Percentiles rank a stretch among this genome's conserved stretches.
These are phyloP conservation scores for Adansonia gregorii DNA, from an alignment of 441 rosid species.

Conservation along the genomic window DNA sequence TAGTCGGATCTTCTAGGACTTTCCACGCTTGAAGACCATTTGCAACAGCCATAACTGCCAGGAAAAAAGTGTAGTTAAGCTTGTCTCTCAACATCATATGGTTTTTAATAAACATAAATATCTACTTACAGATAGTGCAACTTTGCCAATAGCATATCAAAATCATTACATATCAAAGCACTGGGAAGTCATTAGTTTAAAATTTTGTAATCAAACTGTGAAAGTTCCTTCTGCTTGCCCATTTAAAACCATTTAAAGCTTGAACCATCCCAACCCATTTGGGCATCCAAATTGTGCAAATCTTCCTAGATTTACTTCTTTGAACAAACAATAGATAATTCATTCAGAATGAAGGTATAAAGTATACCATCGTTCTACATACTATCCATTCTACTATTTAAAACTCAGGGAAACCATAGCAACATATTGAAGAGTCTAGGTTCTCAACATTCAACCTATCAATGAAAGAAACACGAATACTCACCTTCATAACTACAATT, in stretches of 20 bases:
- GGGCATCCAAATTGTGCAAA: conserved; percentile 12
- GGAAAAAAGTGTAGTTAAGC: conserved; percentile 13
- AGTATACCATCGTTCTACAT: neutral
- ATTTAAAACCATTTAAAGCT: neutral
- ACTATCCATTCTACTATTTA: neutral
- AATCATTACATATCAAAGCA: conserved; percentile 1
- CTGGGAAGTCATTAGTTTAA: neutral
- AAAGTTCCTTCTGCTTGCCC: neutral
- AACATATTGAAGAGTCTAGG: conserved; percentile 4
- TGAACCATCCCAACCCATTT: neutral
- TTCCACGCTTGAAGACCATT: conserved; percentile 79
- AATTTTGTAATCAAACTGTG: neutral
- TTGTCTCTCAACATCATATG: neutral
- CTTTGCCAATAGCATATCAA: neutral
- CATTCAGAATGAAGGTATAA: neutral
- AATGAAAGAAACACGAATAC: conserved; percentile 17
- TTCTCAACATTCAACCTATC: neutral
- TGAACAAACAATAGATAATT: neutral
- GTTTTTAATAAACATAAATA: conserved; percentile 6
- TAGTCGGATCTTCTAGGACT: conserved; percentile 56
- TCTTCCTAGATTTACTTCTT: neutral
- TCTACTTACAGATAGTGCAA: neutral
- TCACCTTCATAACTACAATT: conserved; percentile 88
- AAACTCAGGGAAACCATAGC: conserved; percentile 9
- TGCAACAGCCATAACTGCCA: conserved; percentile 63